phyloP scores from a whole-genome alignment of 1,139 yeast species.

The Trichomonascaceae sp. region DNA sequence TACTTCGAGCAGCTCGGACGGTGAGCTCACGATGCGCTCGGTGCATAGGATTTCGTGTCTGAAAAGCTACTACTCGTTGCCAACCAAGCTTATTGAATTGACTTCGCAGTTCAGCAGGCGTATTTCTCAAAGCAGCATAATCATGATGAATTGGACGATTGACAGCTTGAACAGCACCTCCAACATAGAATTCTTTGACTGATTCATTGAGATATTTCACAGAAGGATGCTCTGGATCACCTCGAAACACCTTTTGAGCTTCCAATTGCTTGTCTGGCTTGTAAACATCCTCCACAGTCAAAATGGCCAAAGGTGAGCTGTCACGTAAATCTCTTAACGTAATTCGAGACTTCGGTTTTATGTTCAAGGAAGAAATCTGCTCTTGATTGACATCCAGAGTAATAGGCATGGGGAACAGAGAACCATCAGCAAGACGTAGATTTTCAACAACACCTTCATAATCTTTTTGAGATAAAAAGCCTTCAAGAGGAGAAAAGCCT shows the following conservation, averaged over 20 bases:
- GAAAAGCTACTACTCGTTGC: slow-evolving; percentile 93
- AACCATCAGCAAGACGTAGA: slow-evolving; percentile 69
- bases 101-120: slow-evolving; percentile 83
- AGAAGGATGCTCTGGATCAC: slow-evolving; percentile 97
- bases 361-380: slow-evolving; percentile 40
- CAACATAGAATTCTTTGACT: slow-evolving; percentile 80
- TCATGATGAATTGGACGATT: slow-evolving; percentile 85
- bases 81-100: slow-evolving; percentile 79
- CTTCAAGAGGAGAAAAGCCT: slow-evolving; percentile 89
- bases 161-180: slow-evolving; percentile 83
- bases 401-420: slow-evolving; percentile 90
- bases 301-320: slow-evolving; percentile 70
- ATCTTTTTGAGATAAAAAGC: slow-evolving; percentile 77
- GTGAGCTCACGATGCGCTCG: slow-evolving; percentile 96
- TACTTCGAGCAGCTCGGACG: slow-evolving; percentile 84
- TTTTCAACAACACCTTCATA: slow-evolving; percentile 74
- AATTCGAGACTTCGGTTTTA: slow-evolving; percentile 55
- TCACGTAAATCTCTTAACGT: slow-evolving; percentile 80
- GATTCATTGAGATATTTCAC: slow-evolving; percentile 62
- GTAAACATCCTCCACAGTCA: slow-evolving; percentile 74
- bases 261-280: slow-evolving; percentile 73
- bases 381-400: slow-evolving; percentile 67
- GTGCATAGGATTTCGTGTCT: slow-evolving; percentile 98
- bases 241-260: slow-evolving; percentile 85
- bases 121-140: slow-evolving; percentile 77